Evolutionary conservation across 2,329 filamentous ascomycete species (phyloP).

Genomic region (Nakataea oryzae): DNA sequence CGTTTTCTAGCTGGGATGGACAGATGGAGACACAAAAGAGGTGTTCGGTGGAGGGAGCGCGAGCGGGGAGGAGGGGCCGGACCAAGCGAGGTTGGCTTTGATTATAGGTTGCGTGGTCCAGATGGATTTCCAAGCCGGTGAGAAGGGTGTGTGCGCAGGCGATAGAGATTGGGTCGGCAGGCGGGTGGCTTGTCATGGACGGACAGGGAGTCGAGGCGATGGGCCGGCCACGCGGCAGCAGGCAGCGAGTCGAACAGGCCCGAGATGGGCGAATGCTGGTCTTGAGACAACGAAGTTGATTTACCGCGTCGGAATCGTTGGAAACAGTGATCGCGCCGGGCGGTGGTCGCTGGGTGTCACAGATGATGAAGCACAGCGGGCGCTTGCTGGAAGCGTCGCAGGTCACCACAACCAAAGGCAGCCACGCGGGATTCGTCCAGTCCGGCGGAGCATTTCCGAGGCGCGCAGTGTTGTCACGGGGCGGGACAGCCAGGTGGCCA

Average conservation of each 20-base stretch:
- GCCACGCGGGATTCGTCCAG: neutral
- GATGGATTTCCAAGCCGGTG: neutral
- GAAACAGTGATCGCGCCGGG: neutral
- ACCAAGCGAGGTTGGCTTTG: neutral
- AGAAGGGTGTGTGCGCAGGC: neutral
- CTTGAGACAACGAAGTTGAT: neutral
- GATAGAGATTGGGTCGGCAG: neutral
- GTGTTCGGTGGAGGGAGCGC: neutral
- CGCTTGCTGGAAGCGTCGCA: neutral
- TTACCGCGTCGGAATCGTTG: neutral
- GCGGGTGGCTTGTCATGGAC: neutral
- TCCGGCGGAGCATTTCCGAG: neutral
- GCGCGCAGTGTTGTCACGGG: neutral
- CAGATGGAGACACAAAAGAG: neutral
- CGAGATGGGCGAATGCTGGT: neutral
- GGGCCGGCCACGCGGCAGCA: neutral
- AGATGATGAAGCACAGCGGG: neutral
- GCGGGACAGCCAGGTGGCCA: neutral
- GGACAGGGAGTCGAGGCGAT: neutral
- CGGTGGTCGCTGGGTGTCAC: neutral
- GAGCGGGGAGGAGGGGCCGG: neutral
- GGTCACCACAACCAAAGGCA: neutral
- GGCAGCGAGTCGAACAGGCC: neutral
- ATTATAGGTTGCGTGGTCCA: neutral
- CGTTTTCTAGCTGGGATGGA: neutral